Percentiles rank a stretch among this genome's conserved stretches.
Conservation (phyloP, 192 early-diverging fungal genomes). For the Backusella circina region DNA sequence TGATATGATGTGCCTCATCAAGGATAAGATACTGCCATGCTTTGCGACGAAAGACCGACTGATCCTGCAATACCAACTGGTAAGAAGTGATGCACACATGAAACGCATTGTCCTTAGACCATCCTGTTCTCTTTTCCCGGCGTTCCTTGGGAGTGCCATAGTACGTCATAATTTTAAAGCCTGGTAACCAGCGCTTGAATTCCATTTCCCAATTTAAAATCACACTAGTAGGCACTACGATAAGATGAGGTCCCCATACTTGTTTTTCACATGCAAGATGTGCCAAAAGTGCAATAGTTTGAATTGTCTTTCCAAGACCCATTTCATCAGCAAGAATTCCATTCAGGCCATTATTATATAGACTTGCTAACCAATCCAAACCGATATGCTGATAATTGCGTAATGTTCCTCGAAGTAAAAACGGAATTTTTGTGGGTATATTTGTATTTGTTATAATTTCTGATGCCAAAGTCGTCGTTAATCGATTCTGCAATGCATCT, state of each 20-base stretch:
- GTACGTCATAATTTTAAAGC: slow-evolving; percentile 71
- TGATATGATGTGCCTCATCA: slow-evolving; percentile 71
- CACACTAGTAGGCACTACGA: slow-evolving; percentile 75
- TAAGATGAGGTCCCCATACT: slow-evolving; percentile 63
- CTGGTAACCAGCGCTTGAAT: slow-evolving; percentile 68
- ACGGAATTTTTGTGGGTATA: slow-evolving; percentile 52
- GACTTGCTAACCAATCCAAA: slow-evolving; percentile 83
- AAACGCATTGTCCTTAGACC: slow-evolving; percentile 56
- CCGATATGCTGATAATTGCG: slow-evolving; percentile 90
- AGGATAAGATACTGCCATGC: slow-evolving; percentile 66
- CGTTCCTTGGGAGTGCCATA: slow-evolving; percentile 70
- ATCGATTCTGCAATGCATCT: not conserved
- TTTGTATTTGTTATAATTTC: slow-evolving; percentile 39
- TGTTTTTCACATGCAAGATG: slow-evolving; percentile 60
- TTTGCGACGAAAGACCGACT: slow-evolving; percentile 53
- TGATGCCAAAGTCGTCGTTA: not conserved
- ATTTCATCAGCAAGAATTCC: slow-evolving; percentile 69
- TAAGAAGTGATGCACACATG: slow-evolving; percentile 66
- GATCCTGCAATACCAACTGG: slow-evolving; percentile 57
- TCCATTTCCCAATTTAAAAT: slow-evolving; percentile 80
- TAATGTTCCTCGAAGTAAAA: slow-evolving; percentile 63
- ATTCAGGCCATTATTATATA: slow-evolving; percentile 84
- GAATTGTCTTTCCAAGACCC: slow-evolving; percentile 66
- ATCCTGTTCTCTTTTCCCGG: slow-evolving; percentile 53
- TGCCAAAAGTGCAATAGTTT: slow-evolving; percentile 65